Evolutionary conservation across 257 asterid species (phyloP), one percentile per base, ranked within the genome.

Genomic region (Ophiorrhiza pumila): DNA sequence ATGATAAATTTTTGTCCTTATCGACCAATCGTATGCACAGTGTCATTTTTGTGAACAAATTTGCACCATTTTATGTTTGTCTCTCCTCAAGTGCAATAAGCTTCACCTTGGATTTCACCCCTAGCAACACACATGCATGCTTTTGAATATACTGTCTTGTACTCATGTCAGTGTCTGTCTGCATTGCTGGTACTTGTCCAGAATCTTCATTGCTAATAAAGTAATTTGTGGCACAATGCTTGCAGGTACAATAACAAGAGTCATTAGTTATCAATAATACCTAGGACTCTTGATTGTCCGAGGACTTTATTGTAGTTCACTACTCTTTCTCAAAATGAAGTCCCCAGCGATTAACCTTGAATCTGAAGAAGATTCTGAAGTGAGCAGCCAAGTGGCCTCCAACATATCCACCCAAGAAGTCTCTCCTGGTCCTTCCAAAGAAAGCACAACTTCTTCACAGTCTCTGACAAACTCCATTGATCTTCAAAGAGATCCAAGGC

Each of bases 361-460:
- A 47, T 91, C 94, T 7, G 96, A 89, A 83, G 96, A 89, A 22
- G 96, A 89, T 71, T 88, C 96, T 0, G 98, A 89, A 69, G 90
- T 65, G 32, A 83, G 89, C 80, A 90, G 90, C 87, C 95, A 84
- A 69, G 83, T 88, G 7, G 88, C 86, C 65, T 87, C 97, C 71
- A 87, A 83, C 63, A 71, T 74, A 59, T 85, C 90, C 55, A 25
- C 80, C 74, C 92, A 84, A 78, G 89, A 83, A 69, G 64, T 56
- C 49, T 85, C 84, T 11, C 81, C 89, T 4, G 74, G 64, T 62
- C 76, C 80, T 67, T 83, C 87, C 67, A 82, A 78, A 79, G 88
- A 80, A 22, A 80, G 77, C 82, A 66, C 78, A 4, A 82, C 79
- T 73, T 41, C 82, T 71, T 85, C 87, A 1, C 81, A 84, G 34